Base-by-base conservation (phyloP, 2,329 filamentous ascomycete species). In the Delphinella strobiligena region DNA sequence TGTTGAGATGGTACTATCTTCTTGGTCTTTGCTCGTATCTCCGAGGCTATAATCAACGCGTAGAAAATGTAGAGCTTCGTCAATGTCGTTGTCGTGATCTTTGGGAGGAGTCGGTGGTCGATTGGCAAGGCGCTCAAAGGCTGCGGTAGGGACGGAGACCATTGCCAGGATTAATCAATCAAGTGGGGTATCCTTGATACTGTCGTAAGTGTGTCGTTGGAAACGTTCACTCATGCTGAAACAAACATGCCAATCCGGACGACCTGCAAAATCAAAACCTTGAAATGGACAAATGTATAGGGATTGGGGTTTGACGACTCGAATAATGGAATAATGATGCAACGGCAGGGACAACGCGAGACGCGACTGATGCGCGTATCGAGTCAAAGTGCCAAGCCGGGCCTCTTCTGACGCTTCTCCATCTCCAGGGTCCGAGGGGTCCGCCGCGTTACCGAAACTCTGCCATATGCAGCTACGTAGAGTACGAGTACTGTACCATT, bases 101-200 rank as follows among this genome's bases (percentile, higher is more conserved):
- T 66, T 67, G 29, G 72, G 72, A 48, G 72, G 71, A 51, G 71
- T 75, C 14, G 71, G 72, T 45, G 71, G 72, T 51, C 69, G 68
- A 55, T 61, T 58, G 51, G 68, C 63, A 48, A 73, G 58, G 49
- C 59, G 58, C 42, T 67, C 60, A 50, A 72, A 61, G 38, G 54
- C 52, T 36, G 34, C 37, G 37, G 54, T 54, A 50, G 49, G 40
- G 43, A 56, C 56, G 45, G 55, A 57, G 51, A 59, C 56, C 59
- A 61, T 61, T 52, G 55, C 58, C 37, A 39, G 19, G 27, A 34
- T 14, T 16, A 14, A 19, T 35, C 33, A 35, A 9, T 17, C 10
- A 17, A 12, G 33, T 12, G 11, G 17, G 19, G 27, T n/a, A 30
- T 30, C 10, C n/a, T n/a, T 30, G 10, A 27, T 7, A 12, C 22